phyloP scores from a whole-genome alignment of 768 basidiomycete genomes.

The Termitomyces sp. region DNA sequence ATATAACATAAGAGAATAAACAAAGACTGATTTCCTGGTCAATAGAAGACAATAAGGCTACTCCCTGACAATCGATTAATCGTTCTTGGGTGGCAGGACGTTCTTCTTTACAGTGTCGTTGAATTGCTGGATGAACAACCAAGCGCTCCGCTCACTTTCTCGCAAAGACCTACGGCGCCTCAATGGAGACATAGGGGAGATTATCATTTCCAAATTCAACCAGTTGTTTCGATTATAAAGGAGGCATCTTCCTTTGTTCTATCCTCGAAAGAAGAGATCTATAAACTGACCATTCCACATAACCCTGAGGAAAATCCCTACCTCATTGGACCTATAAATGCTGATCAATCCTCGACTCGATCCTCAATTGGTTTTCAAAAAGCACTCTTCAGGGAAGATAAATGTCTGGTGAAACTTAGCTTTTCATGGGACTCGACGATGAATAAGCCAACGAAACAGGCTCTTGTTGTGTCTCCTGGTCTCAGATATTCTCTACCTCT shows the following conservation, averaged over 20 bases:
- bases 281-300: neutral
- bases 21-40: neutral
- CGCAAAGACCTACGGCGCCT: neutral
- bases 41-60: neutral
- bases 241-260: neutral
- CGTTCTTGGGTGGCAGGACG: neutral
- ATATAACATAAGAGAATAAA: neutral
- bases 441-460: too few species aligned
- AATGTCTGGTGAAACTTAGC: too few species aligned
- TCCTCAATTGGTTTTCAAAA: neutral
- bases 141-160: neutral
- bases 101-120: neutral
- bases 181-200: neutral
- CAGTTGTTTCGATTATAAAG: neutral
- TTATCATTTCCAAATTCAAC: neutral
- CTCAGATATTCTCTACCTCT: neutral
- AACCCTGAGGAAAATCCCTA: neutral
- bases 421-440: too few species aligned
- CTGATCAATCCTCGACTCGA: neutral
- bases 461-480: too few species aligned
- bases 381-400: neutral
- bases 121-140: neutral
- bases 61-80: neutral
- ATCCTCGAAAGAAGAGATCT: neutral
- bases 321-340: neutral